Evolutionary conservation across 192 early-diverging fungal species (phyloP).

Genomic region (Chytriomyces hyalinus): DNA sequence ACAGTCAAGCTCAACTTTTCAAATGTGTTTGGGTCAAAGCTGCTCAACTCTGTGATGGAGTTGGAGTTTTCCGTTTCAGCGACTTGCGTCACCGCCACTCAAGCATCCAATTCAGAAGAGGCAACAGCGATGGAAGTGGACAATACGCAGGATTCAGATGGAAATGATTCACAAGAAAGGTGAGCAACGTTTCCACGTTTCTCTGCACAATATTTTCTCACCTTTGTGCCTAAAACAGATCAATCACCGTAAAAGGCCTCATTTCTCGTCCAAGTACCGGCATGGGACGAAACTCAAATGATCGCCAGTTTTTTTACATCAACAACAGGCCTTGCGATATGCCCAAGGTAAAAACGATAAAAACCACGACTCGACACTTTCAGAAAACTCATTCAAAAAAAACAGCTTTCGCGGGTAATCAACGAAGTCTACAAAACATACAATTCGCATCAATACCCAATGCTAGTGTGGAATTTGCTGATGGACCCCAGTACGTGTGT

Average conservation of each 20-base stretch:
- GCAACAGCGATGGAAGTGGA: background rate
- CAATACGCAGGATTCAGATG: background rate
- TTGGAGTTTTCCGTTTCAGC: slow-evolving; percentile 53
- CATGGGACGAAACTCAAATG: slow-evolving; percentile 72
- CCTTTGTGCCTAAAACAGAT: background rate
- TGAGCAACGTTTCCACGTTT: no score
- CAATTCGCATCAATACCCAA: slow-evolving; percentile 78
- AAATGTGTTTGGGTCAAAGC: slow-evolving; percentile 77
- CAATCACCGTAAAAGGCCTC: slow-evolving; percentile 29
- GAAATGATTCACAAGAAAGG: background rate
- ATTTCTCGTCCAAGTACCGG: slow-evolving; percentile 65
- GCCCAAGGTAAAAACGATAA: slow-evolving; percentile 61
- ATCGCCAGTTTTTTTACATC: slow-evolving; percentile 88
- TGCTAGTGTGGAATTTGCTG: slow-evolving; percentile 72
- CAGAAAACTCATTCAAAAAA: slow-evolving; percentile 8
- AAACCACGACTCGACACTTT: background rate
- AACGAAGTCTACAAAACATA: slow-evolving; percentile 81
- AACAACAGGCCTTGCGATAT: slow-evolving; percentile 89
- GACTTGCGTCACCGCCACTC: background rate
- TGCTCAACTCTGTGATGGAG: slow-evolving; percentile 42
- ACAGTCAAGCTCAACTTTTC: slow-evolving; percentile 70
- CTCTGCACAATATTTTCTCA: no score
- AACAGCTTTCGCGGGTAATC: slow-evolving; percentile 68
- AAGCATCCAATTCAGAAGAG: background rate
- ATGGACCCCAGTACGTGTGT: slow-evolving; percentile 55